Evolutionary conservation across 1,139 yeast species (phyloP), one percentile per base, ranked within the genome.

Genomic region (Geotrichum siamense): DNA sequence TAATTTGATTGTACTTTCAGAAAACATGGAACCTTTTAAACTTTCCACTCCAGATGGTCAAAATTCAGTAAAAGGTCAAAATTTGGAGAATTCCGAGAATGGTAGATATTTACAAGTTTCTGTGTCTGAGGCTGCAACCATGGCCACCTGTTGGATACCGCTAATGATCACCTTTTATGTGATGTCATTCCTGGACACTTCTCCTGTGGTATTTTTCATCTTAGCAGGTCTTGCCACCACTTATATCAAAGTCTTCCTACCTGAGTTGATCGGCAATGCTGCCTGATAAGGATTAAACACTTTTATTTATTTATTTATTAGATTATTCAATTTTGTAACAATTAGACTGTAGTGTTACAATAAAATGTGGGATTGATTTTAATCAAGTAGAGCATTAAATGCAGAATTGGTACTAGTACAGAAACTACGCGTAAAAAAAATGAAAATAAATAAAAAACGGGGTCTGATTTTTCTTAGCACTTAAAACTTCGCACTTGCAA

Each of bases 231-330:
- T 44, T 20, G 47, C 44, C 9, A 43, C 47, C 15, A 39, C 45
- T 6, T 47, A 47, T 38, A 44, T 41, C 9, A 42, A 47, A n/a
- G 20, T 47, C 17, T 47, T 43, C 22, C 43, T 47, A 19, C 49
- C 49, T 9, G 49, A 47, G 17, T 37, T 47, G 9, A 44, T 42
- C 25, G 49, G 47, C n/a, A n/a, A n/a, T n/a, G n/a, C n/a, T n/a
- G n/a, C n/a, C n/a, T n/a, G n/a, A n/a, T n/a, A n/a, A n/a, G n/a
- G n/a, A n/a, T n/a, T n/a, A n/a, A n/a, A n/a, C n/a, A n/a, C n/a
- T n/a, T n/a, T n/a, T n/a, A n/a, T n/a, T n/a, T n/a, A n/a, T n/a
- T n/a, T n/a, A n/a, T n/a, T n/a, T n/a, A n/a, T n/a, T n/a, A n/a
- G n/a, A n/a, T n/a, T n/a, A n/a, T n/a, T n/a, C n/a, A n/a, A n/a